phyloP scores from a whole-genome alignment of 495 filamentous ascomycete species.

The Xylaria castorea region DNA sequence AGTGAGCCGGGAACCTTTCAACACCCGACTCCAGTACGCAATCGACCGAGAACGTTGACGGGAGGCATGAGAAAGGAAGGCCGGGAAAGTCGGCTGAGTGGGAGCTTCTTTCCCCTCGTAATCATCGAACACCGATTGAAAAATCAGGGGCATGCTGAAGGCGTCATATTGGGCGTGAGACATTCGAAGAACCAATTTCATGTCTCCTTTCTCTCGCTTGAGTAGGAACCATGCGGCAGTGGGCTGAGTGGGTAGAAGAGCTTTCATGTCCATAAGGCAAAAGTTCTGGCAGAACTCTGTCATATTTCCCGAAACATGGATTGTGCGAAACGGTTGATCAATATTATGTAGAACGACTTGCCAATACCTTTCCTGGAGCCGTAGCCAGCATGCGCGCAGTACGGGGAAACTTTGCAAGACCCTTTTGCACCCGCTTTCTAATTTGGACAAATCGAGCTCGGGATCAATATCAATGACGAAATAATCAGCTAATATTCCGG shows the following conservation, averaged over 20 bases:
- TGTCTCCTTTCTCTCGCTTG: conserved; percentile 50
- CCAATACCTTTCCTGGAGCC: conserved; percentile 58
- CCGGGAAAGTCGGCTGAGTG: conserved; percentile 56
- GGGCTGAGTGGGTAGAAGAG: conserved; percentile 58
- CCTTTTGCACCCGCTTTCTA: conserved; percentile 50
- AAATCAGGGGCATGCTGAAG: conserved; percentile 64
- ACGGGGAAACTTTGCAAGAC: conserved; percentile 62
- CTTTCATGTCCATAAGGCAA: conserved; percentile 46
- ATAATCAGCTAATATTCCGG: conserved; percentile 49
- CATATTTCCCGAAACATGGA: conserved; percentile 37
- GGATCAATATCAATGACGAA: conserved; percentile 62
- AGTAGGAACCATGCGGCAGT: conserved; percentile 63
- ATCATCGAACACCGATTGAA: conserved; percentile 56
- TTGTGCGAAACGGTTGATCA: conserved; percentile 55
- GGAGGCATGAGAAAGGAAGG: conserved; percentile 56
- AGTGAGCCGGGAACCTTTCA: conserved; percentile 38
- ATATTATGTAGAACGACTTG: conserved; percentile 67
- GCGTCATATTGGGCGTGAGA: conserved; percentile 76
- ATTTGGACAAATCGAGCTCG: conserved; percentile 51
- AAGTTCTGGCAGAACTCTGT: conserved; percentile 24
- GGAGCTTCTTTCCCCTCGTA: conserved; percentile 59
- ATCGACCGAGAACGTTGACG: conserved; percentile 6
- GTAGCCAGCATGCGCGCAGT: conserved; percentile 68
- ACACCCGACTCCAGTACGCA: not conserved
- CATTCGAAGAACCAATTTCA: conserved; percentile 65